Conservation (phyloP, 441 rosid species). For the Gossypium laxum region DNA sequence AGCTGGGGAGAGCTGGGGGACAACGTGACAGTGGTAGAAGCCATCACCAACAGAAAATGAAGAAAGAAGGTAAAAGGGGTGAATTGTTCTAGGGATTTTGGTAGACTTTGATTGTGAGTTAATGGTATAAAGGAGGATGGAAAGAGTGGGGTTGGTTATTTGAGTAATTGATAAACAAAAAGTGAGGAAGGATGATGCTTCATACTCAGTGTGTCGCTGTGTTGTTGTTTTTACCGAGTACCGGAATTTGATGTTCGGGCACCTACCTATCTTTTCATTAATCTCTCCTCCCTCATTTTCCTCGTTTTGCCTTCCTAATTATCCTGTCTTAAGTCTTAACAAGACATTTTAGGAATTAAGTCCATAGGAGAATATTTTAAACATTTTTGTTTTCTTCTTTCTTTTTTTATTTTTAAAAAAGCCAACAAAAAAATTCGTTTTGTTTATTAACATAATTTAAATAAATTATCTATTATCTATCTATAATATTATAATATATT, state of each 20-base stretch:
- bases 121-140: not conserved
- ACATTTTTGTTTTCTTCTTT: too few relatives aligned
- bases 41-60: conserved; percentile 19
- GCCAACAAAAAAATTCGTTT: too few relatives aligned
- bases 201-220: not conserved
- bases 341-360: not conserved
- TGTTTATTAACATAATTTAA: too few relatives aligned
- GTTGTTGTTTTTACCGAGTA: not conserved
- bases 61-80: not conserved
- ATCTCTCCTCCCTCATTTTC: not conserved
- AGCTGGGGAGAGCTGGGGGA: conserved; percentile 67
- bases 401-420: too few relatives aligned
- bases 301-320: not conserved
- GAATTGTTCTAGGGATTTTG: conserved; percentile 10
- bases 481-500: too few relatives aligned
- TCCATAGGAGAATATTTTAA: not conserved
- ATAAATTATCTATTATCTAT: too few relatives aligned
- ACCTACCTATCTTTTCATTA: not conserved
- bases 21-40: conserved; percentile 33
- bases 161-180: not conserved
- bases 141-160: not conserved
- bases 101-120: not conserved
- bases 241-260: not conserved
- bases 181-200: not conserved
- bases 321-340: too few relatives aligned